Evolutionary conservation across 2,329 filamentous ascomycete genomes (phyloP), one percentile per base, ranked within the genome.

Genomic region (Ophiostoma sp.): DNA sequence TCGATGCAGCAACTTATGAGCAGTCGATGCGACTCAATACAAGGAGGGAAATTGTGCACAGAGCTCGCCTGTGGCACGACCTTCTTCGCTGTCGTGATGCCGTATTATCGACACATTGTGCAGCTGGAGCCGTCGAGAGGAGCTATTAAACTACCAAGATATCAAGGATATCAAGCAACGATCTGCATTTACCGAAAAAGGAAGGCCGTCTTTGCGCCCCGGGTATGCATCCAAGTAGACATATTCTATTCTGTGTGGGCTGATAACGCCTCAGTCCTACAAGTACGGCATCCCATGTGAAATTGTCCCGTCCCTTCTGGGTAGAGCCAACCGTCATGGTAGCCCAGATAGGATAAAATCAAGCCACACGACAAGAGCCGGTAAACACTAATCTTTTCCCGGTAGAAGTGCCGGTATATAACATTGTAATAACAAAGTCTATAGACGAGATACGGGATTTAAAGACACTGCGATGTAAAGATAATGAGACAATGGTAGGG

Each of bases 161-260:
- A 62, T 33, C 52, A 23, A 33, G 13, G 57, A 62, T 35, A 62
- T 33, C 57, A 62, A 62, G 57, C 57, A 62, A 62, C 15, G 57
- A 62, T 62, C 57, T 62, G 57, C 57, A 62, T 33, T 20, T 17
- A 33, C 27, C 52, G 27, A 27, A n/a, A 57, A 57, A 57, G n/a
- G 52, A 57, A 57, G 27, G 27, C 57, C 57, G 27, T 62, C 27
- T 27, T 33, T 33, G 57, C 57, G 52, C 17, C 52, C n/a, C 27
- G 52, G 23, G 23, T 57, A 57, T 27, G n/a, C 52, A 57, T 27
- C 23, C 52, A 27, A 57, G 23, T 20, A 62, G 57, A 62, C 57
- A 31, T 62, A 62, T 2, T 48, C 17, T 48, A 62, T 4, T 48
- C 17, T 48, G 44, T 27, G 52, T 57, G 23, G 11, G n/a, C n/a